Evolutionary conservation across 768 basidiomycete species (phyloP).

Genomic region (Termitomyces sp.): DNA sequence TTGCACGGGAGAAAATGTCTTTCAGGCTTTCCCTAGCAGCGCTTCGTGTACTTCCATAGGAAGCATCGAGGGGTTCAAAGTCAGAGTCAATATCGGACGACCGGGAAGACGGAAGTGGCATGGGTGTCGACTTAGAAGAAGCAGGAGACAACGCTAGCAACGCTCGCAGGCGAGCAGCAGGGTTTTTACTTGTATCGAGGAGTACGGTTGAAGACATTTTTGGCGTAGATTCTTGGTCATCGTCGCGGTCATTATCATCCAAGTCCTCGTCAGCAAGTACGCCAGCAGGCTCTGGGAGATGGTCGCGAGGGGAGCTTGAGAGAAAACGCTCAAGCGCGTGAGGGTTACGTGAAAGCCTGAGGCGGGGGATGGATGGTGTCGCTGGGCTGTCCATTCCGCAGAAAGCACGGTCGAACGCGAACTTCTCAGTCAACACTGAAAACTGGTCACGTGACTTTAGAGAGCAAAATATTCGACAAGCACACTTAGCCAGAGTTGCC

Average conservation of each 20-base stretch:
- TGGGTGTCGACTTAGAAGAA: conserved; percentile 18
- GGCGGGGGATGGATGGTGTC: conserved; percentile 24
- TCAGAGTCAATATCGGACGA: conserved; percentile 52
- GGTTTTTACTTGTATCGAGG: conserved; percentile 30
- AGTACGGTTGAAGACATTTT: conserved; percentile 20
- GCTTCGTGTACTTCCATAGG: conserved; percentile 31
- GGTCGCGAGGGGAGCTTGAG: conserved; percentile 27
- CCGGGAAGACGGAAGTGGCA: conserved; percentile 23
- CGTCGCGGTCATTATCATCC: conserved; percentile 24
- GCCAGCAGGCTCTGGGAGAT: conserved; percentile 26
- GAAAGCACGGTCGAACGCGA: not conserved
- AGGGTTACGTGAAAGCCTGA: conserved; percentile 26
- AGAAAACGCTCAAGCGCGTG: conserved; percentile 19
- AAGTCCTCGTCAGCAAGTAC: conserved; percentile 19
- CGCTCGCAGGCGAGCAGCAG: conserved; percentile 60
- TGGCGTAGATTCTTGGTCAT: conserved; percentile 35
- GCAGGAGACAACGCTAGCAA: conserved; percentile 48
- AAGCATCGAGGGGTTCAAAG: conserved; percentile 43
- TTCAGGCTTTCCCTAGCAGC: conserved; percentile 53
- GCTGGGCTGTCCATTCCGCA: conserved; percentile 22
- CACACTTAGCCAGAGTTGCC: not conserved
- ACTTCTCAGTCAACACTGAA: not conserved
- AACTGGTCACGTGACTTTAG: not conserved
- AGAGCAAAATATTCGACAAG: not conserved
- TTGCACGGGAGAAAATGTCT: conserved; percentile 60